Conservation (phyloP, 225 moss, liverwort and hornwort species). For the Takakia lepidozioides region DNA sequence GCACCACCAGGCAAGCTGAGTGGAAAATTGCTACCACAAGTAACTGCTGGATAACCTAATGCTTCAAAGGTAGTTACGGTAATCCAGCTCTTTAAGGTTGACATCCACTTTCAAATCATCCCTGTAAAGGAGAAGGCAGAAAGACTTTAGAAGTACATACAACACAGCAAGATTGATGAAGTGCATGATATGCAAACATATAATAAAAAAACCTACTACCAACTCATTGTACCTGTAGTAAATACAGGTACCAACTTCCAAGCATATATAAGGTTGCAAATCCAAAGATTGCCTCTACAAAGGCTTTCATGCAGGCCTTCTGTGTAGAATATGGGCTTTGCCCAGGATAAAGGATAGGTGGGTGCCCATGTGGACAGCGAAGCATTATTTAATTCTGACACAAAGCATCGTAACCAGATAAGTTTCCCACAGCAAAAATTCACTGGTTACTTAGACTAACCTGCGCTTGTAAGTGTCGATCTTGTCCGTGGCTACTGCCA, state of each 20-base stretch:
- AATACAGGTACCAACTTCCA: too few species aligned
- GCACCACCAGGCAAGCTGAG: too few species aligned
- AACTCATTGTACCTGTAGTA: not conserved
- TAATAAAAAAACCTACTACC: not conserved
- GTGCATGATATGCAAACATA: not conserved
- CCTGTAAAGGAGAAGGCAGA: slow-evolving; percentile 29
- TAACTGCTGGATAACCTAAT: too few species aligned
- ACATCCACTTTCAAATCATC: slow-evolving; percentile 80
- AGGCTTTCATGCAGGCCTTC: too few species aligned
- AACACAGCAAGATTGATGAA: not conserved
- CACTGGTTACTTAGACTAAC: too few species aligned
- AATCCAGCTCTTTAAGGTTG: slow-evolving; percentile 69
- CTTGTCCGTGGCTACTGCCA: slow-evolving; percentile 58
- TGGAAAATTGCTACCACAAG: too few species aligned
- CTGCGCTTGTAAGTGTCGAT: slow-evolving; percentile 94
- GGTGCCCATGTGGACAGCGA: not conserved
- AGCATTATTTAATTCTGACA: not conserved
- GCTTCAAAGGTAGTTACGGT: slow-evolving; percentile 75
- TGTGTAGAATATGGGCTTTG: too few species aligned
- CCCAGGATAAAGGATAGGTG: too few species aligned
- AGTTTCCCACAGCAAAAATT: too few species aligned
- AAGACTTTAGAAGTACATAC: not conserved
- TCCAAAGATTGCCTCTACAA: too few species aligned
- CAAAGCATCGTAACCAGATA: too few species aligned
- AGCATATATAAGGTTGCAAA: too few species aligned